A percentile compares a stretch with the other conserved stretches of the same genome.
Evolutionary conservation across 805 yeast genomes (phyloP).

Genomic region (Zygotorulaspora danielsina): DNA sequence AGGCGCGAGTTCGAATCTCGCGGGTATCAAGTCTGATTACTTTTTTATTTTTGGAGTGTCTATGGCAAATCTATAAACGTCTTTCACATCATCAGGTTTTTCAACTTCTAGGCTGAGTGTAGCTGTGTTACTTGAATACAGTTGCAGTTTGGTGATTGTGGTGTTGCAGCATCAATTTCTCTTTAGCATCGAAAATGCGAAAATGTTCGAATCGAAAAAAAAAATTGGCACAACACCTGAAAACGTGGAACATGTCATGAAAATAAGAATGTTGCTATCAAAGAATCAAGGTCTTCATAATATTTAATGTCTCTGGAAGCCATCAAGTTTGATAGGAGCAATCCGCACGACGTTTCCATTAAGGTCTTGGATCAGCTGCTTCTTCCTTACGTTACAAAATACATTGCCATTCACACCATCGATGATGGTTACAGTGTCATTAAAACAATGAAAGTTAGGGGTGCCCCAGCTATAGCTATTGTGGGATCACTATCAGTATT

Average conservation of each 20-base stretch:
- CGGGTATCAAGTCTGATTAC: conserved; percentile 65
- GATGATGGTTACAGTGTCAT: conserved; percentile 82
- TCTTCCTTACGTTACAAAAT: conserved; percentile 74
- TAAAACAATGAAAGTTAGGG: conserved; percentile 88
- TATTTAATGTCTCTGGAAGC: conserved; percentile 50
- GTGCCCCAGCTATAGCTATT: conserved; percentile 97
- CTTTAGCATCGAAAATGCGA: too few relatives aligned
- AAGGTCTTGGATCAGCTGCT: conserved; percentile 73
- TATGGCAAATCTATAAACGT: background rate
- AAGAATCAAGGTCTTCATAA: too few relatives aligned
- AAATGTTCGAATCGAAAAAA: too few relatives aligned
- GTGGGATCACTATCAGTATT: conserved; percentile 84
- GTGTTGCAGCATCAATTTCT: too few relatives aligned
- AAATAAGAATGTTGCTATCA: too few relatives aligned
- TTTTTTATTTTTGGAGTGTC: conserved; percentile 34
- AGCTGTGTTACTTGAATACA: too few relatives aligned
- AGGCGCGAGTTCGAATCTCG: conserved; percentile 87
- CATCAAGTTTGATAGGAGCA: conserved; percentile 52
- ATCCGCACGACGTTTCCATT: conserved; percentile 39
- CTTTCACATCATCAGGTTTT: too few relatives aligned
- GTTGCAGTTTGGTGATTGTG: too few relatives aligned
- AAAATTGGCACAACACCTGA: too few relatives aligned
- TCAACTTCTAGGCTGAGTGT: too few relatives aligned
- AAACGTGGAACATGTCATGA: too few relatives aligned
- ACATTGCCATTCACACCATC: conserved; percentile 56